Base-by-base conservation (phyloP, 306 rosid genomes). In the Rubus idaeus region DNA sequence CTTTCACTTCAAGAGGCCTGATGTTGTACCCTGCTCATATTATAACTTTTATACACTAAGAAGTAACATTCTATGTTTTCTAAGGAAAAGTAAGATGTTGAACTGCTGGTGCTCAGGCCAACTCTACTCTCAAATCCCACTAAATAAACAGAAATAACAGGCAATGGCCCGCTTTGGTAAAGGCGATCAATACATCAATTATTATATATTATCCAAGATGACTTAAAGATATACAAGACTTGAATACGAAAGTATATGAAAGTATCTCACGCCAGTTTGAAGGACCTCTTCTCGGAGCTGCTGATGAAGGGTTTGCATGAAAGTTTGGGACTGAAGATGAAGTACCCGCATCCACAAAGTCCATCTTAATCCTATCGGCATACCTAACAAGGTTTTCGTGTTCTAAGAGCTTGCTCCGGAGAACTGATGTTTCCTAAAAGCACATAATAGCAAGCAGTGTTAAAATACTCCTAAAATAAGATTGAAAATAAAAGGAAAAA, bases 361-460 rank as follows among this genome's bases (percentile, higher is more conserved):
- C 88, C 10, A 78, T 80, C 88, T 90, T 85, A 62, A 75, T 76
- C 51, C 83, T 91, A 75, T 86, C 88, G 53, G 89, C 97, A 86
- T 87, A 93, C 75, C 83, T 89, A 79, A 88, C 86, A 67, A 96
- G 87, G 82, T 91, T 89, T 60, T 77, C 87, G 75, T 91, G 94
- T 80, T 91, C 97, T 55, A 51, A 82, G 64, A 96, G 87, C 81
- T 89, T 89, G 79, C 73, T 82, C 78, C 93, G 87, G 74, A 92
- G 78, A n/a, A 80, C 76, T 44, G 99, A 96, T 10, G 94, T 84
- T 78, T 88, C 99, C 99, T 96, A 86, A 62, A 64, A 75, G 83
- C n/a, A 85, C 63, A 80, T 20, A 72, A 61, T 82, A 78, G 66
- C 56, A 83, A 70, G 26, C 50, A 52, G 21, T 69, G 64, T 82